These are phyloP conservation scores for Saussurea involucrata DNA, from an alignment of 129 eudicot species.

Conservation along the genomic window DNA sequence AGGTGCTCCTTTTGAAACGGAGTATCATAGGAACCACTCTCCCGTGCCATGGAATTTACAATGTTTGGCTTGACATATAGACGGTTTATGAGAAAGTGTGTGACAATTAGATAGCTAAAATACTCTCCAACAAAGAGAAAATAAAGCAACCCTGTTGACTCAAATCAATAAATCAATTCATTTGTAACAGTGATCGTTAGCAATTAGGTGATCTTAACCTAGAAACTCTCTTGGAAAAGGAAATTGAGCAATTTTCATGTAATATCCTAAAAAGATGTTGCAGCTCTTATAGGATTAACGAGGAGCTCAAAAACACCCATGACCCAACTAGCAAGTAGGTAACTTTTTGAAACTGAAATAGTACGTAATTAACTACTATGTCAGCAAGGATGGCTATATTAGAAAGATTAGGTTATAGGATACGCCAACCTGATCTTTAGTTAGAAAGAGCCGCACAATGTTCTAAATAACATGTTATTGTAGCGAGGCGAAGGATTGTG, in stretches of 20 bases:
- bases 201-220: neutral
- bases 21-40: neutral
- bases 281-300: neutral
- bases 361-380: neutral
- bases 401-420: neutral
- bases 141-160: neutral
- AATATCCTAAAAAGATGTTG: neutral
- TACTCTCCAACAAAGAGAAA: neutral
- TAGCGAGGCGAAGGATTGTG: too few species aligned
- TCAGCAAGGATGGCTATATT: neutral
- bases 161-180: neutral
- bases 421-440: neutral
- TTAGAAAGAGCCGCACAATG: neutral
- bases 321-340: neutral
- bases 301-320: neutral
- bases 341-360: neutral
- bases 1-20: neutral
- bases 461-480: too few species aligned
- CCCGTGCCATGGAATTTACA: neutral
- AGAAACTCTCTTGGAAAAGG: neutral
- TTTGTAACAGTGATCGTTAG: neutral
- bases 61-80: neutral
- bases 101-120: neutral
- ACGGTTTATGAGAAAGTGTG: neutral
- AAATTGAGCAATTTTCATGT: neutral